phyloP scores from a whole-genome alignment of 2,329 filamentous ascomycete species.

The Aspergillus sergii region DNA sequence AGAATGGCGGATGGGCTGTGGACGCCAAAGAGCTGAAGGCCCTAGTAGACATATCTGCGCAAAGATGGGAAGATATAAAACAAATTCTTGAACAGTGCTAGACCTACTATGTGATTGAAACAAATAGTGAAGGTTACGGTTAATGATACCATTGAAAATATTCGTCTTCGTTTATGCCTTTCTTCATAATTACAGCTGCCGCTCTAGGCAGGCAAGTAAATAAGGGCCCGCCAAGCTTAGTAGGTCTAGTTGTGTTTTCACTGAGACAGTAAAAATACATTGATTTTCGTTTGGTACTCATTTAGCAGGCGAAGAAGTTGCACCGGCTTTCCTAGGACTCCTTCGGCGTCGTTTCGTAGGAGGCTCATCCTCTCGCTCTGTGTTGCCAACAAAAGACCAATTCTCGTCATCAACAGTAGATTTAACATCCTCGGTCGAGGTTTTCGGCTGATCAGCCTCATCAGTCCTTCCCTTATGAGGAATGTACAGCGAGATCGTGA shows the following conservation, averaged over 20 bases:
- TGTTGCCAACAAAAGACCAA: slow-evolving; percentile 22
- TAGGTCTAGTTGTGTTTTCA: background rate
- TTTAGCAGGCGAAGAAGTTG: background rate
- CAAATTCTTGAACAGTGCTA: slow-evolving; percentile 40
- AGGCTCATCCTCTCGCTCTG: slow-evolving; percentile 31
- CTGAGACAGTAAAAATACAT: background rate
- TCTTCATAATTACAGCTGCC: background rate
- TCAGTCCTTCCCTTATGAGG: slow-evolving; percentile 22
- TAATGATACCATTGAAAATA: slow-evolving; percentile 29
- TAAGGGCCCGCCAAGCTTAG: background rate
- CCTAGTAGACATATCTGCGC: slow-evolving; percentile 61
- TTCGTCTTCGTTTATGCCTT: background rate
- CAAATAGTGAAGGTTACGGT: slow-evolving; percentile 9
- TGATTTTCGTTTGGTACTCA: background rate
- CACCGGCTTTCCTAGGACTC: slow-evolving; percentile 25
- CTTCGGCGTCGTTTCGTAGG: slow-evolving; percentile 39
- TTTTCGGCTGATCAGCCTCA: slow-evolving; percentile 4
- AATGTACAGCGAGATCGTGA: slow-evolving; percentile 38
- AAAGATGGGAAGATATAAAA: slow-evolving; percentile 66
- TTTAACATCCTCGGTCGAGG: background rate
- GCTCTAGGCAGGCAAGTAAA: background rate
- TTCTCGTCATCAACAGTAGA: slow-evolving; percentile 19
- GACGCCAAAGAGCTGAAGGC: slow-evolving; percentile 64
- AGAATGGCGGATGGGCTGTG: slow-evolving; percentile 75
- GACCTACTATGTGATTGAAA: slow-evolving; percentile 12